Evolutionary conservation across 2,329 filamentous ascomycete genomes (phyloP).

Genomic region (Biscogniauxia mediterranea): DNA sequence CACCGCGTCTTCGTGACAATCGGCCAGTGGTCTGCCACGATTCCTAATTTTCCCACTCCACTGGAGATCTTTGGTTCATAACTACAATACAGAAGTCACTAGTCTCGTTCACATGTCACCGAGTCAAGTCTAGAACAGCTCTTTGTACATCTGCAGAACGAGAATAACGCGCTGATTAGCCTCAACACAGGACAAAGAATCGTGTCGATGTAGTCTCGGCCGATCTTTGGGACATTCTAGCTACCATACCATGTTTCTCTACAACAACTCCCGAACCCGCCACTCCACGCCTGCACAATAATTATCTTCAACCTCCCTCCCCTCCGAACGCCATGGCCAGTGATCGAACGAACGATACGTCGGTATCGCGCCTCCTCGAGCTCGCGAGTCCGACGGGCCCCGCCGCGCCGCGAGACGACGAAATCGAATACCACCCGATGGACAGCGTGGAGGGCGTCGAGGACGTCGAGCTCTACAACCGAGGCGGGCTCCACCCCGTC

Average conservation of each 20-base stretch:
- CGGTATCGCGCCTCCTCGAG: not conserved
- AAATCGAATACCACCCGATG: not conserved
- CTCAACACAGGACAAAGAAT: not conserved
- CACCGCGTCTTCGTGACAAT: too few relatives aligned
- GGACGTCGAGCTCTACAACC: not conserved
- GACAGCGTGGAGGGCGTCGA: not conserved
- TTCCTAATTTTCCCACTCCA: too few relatives aligned
- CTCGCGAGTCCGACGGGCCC: not conserved
- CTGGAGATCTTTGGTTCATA: too few relatives aligned
- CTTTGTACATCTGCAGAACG: not conserved
- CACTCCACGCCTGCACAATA: too few relatives aligned
- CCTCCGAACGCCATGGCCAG: not conserved
- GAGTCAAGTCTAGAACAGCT: not conserved
- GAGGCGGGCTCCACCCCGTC: constrained; percentile 4
- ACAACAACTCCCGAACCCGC: too few relatives aligned
- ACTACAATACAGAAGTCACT: too few relatives aligned
- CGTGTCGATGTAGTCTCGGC: too few relatives aligned
- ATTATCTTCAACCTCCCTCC: too few relatives aligned
- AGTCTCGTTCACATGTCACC: too few relatives aligned
- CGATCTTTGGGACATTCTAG: too few relatives aligned
- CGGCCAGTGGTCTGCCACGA: too few relatives aligned
- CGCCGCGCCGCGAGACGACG: not conserved
- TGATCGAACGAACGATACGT: not conserved
- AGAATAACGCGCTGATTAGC: not conserved
- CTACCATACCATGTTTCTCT: too few relatives aligned